Evolutionary conservation across 352 stramenopile genomes (phyloP), one percentile per base, ranked within the genome.

Genomic region (Globisporangium echinulatum): DNA sequence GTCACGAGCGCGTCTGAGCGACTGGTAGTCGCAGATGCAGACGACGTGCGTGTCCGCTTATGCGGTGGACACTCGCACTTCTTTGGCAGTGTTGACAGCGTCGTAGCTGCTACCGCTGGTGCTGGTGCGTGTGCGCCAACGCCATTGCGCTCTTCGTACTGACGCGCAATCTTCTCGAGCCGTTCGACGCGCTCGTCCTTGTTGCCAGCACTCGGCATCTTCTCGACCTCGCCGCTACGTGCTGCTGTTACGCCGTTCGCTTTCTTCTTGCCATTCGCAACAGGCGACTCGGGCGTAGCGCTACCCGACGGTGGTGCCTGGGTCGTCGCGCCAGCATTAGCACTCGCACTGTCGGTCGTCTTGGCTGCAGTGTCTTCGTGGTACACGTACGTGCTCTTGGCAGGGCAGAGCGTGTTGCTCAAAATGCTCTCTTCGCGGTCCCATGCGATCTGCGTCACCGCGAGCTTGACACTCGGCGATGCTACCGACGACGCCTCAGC

Each of bases 381-480:
- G 49, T 87, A 93, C 5, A 87, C 68, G 49, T 91, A 93, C 52
- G 52, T 85, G n/a, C 71, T 88, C 59, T 86, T 89, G 11, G 73
- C 66, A 3, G 71, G 62, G 38, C 79, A 90, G n/a, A 91, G 56
- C 33, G 75, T 89, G 61, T 88, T 93, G 11, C 67, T 71, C 37
- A 91, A 51, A 40, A 88, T 81, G 11, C 70, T 60, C 72, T 77
- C 60, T 52, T 93, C 83, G 10, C 78, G 68, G n/a, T 72, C 65
- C 61, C 79, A 87, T 33, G 83, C 69, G 0, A 90, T 64, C 51
- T 93, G 83, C 5, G 69, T 59, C 6, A 82, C 64, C 19, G 86
- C 70, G 4, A 93, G 63, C 54, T 78, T 79, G 4, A 58, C 14
- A 5, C 40, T 56, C 5, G 43, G 62, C 37, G 17, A 39, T n/a